phyloP scores from a whole-genome alignment of 768 basidiomycete species.

The Suillus placidus region DNA sequence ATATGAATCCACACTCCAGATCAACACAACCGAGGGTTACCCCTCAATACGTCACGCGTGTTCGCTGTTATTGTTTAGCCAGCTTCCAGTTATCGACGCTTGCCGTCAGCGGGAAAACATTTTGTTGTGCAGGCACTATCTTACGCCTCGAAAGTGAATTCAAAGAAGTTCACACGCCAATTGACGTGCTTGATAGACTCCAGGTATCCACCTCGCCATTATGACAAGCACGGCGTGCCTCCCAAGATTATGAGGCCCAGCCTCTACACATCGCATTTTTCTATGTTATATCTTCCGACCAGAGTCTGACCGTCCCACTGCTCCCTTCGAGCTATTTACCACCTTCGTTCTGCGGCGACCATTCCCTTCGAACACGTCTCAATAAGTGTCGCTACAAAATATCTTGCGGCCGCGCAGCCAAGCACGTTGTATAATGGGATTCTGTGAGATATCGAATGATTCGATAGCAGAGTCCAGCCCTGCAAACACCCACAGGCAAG shows the following conservation, averaged over 20 bases:
- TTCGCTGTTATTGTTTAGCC: background rate
- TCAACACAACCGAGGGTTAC: background rate
- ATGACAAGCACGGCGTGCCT: background rate
- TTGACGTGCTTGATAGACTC: background rate
- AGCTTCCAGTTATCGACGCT: background rate
- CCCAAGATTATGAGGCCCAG: background rate
- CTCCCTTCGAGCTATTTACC: background rate
- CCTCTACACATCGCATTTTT: background rate
- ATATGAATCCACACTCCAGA: background rate
- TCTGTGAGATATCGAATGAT: background rate
- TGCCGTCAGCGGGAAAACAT: background rate
- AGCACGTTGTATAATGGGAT: background rate
- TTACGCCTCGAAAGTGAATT: background rate
- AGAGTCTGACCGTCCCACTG: background rate
- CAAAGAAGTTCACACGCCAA: background rate
- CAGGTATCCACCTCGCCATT: background rate
- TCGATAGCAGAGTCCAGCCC: background rate
- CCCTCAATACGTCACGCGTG: background rate
- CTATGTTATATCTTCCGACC: background rate
- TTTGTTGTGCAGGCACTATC: background rate
- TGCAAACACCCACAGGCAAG: background rate
- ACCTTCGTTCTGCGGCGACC: background rate
- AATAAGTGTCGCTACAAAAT: background rate
- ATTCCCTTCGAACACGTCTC: background rate
- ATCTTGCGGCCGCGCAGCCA: background rate